Base-by-base conservation (phyloP, 176 grass and related monocot species). In the Thalia dealbata region DNA sequence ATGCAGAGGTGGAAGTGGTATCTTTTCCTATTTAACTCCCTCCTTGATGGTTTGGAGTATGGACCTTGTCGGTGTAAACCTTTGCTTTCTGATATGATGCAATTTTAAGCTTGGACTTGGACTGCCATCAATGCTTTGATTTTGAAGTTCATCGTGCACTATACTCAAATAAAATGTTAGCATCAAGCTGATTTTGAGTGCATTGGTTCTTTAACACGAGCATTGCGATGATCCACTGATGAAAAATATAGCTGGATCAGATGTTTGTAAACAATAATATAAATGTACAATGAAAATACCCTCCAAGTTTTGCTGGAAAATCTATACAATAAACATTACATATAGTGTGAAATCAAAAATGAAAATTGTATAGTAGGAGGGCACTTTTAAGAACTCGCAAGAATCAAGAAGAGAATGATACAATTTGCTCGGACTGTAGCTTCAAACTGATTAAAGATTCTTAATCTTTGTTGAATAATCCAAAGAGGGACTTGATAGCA, bases 401-500 rank as follows among this genome's bases (percentile, higher is more conserved):
- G 8, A 68, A 68, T 68, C n/a, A 30, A 32, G 27, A 65, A 43
- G 8, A 44, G 65, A 68, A 22, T 68, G 32, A 35, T 16, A 64
- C 26, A 35, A 65, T 38, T 38, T 38, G 32, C 32, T 2, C 4
- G 3, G 32, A 1, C 32, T 38, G 32, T 38, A 38, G 32, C 32
- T 38, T 38, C 32, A 38, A 4, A 38, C 32, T 38, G 4, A 38
- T 15, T 68, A 29, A 52, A 30, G 14, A 26, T 50, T 12, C 8
- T 52, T 72, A 96, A 0, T 93, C 79, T 78, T 99, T 85, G 68
- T 83, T 77, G 23, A 99, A 87, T 28, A 78, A 69, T 42, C 85
- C 79, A 61, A 99, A 99, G 35, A 99, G 71, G 35, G 95, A 99
- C 52, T 99, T 99, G 75, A 93, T 86, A 59, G 95, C 95, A 11